Evolutionary conservation across 257 asterid genomes (phyloP), one percentile per base, ranked within the genome.

Genomic region (Penstemon eatonii): DNA sequence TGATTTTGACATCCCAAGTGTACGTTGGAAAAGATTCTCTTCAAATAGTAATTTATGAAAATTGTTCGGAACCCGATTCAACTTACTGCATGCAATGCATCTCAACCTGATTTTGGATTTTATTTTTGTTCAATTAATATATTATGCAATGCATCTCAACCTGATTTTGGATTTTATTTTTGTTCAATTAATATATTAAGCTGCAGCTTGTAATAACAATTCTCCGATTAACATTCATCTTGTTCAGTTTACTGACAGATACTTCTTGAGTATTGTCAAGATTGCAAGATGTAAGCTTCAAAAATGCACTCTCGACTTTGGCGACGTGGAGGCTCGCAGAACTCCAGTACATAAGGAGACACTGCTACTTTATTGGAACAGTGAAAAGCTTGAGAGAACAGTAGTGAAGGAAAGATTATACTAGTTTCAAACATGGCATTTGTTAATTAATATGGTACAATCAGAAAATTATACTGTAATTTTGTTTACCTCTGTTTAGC

Each of bases 351-450:
- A 92, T 54, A 78, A 75, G 75, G 98, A 89, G 78, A 84, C 91
- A 2, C 57, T 92, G 75, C 72, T 86, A 67, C 77, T 89, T 73
- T 79, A 55, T 13, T 83, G 98, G 90, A 82, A 87, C 82, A 85
- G 89, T 71, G 72, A 65, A 54, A 81, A 74, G 39, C 86, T 83
- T 72, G 73, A 55, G 4, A 84, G 79, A 57, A 81, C 87, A 54
- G 82, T 92, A 56, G 84, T 92, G n/a, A 85, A 86, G 82, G 98
- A 92, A 69, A 88, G 95, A 73, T 76, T 87, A 39, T 89, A 25
- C 33, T 25, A 87, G 75, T 33, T 43, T 72, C 56, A 18, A 63
- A 44, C 15, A 45, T 63, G 19, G 18, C 33, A 25, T 25, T 25
- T 25, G 33, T 25, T 25, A 61, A 43, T 13, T 45, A 33, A 11